Evolutionary conservation across 768 basidiomycete genomes (phyloP), one percentile per base, ranked within the genome.

Genomic region (Lentinula lateritia): DNA sequence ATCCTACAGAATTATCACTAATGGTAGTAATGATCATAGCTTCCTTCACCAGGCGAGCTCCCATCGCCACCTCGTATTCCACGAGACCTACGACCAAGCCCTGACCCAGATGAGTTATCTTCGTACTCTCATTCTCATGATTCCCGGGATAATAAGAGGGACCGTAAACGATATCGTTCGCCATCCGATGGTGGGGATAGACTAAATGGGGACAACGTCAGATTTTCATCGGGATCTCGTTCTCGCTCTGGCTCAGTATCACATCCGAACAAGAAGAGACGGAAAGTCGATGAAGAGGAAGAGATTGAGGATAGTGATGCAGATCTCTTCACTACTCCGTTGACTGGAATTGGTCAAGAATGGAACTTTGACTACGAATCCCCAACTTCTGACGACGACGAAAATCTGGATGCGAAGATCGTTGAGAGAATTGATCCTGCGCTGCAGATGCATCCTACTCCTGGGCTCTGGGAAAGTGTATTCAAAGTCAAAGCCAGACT

Each of bases 401-500:
- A 67, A 28, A 78, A 78, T 20, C 72, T 78, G 53, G 67, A 76
- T 62, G 74, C 76, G 16, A 70, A 72, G 35, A 75, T 87, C 50
- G 69, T 70, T 15, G 71, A 72, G 52, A 78, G 78, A 60, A 76
- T 86, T n/a, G 75, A 78, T 50, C 56, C 69, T 7, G 62, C 75
- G 13, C 68, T 88, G 12, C 74, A 77, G 62, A 70, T 78, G 35
- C 80, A 86, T 61, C 65, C 71, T 2, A 74, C 67, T 23, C 2
- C 13, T 16, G 53, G 53, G 36, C 53, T 55, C 1, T 86, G 80
- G 77, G 60, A 63, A 8, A 73, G 74, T 9, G 86, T 81, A 65
- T 84, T 81, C 69, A 69, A 74, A 61, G 74, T 75, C 6, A 76
- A 74, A 58, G 78, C 73, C 8, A 71, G 63, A 41, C 75, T 71